phyloP scores from a whole-genome alignment of 2,329 filamentous ascomycete genomes.

The Albophoma yamanashiensis region DNA sequence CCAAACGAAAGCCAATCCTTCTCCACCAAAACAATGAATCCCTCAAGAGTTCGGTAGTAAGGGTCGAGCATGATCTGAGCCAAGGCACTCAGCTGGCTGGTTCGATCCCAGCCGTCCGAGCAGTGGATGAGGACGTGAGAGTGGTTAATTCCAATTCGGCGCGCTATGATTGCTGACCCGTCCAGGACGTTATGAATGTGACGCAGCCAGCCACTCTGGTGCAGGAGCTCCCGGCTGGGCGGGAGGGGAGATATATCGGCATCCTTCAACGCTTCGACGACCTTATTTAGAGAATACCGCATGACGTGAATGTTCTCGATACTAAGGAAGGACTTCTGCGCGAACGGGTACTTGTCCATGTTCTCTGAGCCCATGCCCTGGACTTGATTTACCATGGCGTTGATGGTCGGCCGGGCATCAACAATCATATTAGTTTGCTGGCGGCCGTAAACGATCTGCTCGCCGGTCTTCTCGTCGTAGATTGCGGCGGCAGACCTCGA shows the following conservation, averaged over 20 bases:
- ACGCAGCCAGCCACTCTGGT: slow-evolving; percentile 81
- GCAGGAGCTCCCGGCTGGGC: slow-evolving; percentile 70
- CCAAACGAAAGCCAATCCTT: slow-evolving; percentile 98
- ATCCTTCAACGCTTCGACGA: slow-evolving; percentile 85
- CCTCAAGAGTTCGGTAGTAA: slow-evolving; percentile 87
- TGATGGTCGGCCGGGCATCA: slow-evolving; percentile 87
- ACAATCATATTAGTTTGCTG: slow-evolving; percentile 93
- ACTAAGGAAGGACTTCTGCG: slow-evolving; percentile 81
- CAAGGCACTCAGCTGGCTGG: slow-evolving; percentile 84
- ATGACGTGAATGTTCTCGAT: slow-evolving; percentile 99
- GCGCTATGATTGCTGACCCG: slow-evolving; percentile 73
- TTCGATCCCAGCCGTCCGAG: slow-evolving; percentile 97
- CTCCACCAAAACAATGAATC: slow-evolving; percentile 88
- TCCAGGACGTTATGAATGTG: slow-evolving; percentile 80
- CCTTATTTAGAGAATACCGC: slow-evolving; percentile 78
- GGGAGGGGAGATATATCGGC: slow-evolving; percentile 76
- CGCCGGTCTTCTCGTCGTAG: slow-evolving; percentile 48
- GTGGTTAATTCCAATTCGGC: slow-evolving; percentile 82
- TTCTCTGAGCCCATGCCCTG: slow-evolving; percentile 92
- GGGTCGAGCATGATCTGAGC: slow-evolving; percentile 92
- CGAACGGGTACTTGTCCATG: slow-evolving; percentile 93
- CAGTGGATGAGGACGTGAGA: slow-evolving; percentile 96
- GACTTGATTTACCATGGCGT: slow-evolving; percentile 89
- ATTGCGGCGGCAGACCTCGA: slow-evolving; percentile 22
- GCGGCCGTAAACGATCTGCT: slow-evolving; percentile 70